Evolutionary conservation across 495 filamentous ascomycete genomes (phyloP), one percentile per base, ranked within the genome.

Genomic region (Tuber brumale): DNA sequence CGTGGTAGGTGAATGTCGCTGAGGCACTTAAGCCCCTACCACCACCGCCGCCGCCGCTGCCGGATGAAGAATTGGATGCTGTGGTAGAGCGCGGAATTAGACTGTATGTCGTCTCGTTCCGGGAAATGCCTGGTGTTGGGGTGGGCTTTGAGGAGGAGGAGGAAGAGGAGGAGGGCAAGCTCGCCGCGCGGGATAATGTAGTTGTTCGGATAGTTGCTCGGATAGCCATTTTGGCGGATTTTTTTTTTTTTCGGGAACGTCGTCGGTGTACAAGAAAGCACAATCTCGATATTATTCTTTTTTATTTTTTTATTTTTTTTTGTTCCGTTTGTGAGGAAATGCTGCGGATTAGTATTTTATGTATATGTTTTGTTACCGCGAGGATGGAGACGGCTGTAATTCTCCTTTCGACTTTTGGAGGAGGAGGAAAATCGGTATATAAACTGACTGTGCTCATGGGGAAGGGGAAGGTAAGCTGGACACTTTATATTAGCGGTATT

Each of bases 1-100:
- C 51, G 42, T 76, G 57, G 42, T 78, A 76, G 70, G 61, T 14
- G 46, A 78, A 76, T 23, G 76, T 44, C 27, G 74, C 8, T 18
- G 75, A 74, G 57, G 46, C n/a, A 14, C 27, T 66, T 6, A 66
- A 18, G 4, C 27, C 19, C 27, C 57, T 14, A 2, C 57, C 57
- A 0, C 57, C 57, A 7, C 57, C 57, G 4, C 27, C 6, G 10
- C 27, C 10, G 57, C 27, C 18, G 7, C 57, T 3, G 27, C 31
- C 14, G 57, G 57, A 66, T 14, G 51, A 61, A 44, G 75, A 76
- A 37, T 37, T 72, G 43, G 75, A 74, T n/a, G 72, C 6, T 8
- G 41, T 70, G 10, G 51, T 46, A 21, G 70, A 51, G 18, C 57
- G 70, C 37, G 75, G 43, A 35, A 51, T 51, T 76, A 76, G 69